Base-by-base conservation (phyloP, 805 yeast species). In the Hanseniaspora valbyensis region DNA sequence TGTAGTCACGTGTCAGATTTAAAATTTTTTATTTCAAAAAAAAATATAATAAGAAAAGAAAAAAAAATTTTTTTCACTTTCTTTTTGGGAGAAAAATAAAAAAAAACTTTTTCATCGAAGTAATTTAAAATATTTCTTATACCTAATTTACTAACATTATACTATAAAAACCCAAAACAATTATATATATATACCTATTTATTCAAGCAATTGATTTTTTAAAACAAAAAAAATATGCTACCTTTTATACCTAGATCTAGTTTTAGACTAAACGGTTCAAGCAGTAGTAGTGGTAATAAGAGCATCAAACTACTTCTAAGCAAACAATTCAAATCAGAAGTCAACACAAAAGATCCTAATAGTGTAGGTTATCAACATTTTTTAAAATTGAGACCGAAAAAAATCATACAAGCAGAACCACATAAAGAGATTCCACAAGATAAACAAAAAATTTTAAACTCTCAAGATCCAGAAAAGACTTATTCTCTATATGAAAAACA, bases 391-490 rank as follows among this genome's bases (percentile, higher is more conserved):
- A 37, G 16, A 22, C 41, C 41, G 4, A 37, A 37, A 28, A 37
- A 37, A 19, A 24, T 39, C 8, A 40, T 32, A 25, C 18, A 48
- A 14, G 51, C 51, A 16, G 29, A 22, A 13, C 51, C 51, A 26
- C 51, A 48, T 26, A 40, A 21, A 26, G 41, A 39, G 12, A 18
- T 48, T 2, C 44, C 51, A 32, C 18, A 40, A 25, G 42, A 32
- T 18, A 37, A 29, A 29, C 33, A 48, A 28, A 25, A 29, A 25
- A 48, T 48, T 14, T 21, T 48, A 37, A 21, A 24, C 26, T 40
- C 44, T 25, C 22, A 36, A 9, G 28, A 48, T 26, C 51, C 51
- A n/a, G 14, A 25, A 8, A 24, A 40, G 19, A 40, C 51, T 14
- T 29, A 34, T 14, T 22, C 42, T 14, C 21, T 39, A 18, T 24